Percentiles rank a stretch among this genome's conserved stretches.
Conservation (phyloP, 371 early-diverging fungal genomes). For the Dichotomocladium elegans region DNA sequence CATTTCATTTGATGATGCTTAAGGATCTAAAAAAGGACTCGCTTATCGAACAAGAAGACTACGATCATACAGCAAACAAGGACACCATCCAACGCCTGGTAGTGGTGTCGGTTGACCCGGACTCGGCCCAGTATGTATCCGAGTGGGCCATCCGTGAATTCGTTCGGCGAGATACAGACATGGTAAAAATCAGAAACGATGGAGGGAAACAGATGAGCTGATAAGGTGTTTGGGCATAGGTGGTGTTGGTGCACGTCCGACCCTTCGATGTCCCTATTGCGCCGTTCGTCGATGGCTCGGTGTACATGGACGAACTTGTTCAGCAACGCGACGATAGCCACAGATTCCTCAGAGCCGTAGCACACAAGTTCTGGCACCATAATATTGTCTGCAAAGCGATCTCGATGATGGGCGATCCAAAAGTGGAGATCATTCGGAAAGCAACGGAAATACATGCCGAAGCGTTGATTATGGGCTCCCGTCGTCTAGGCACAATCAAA, state of each 20-base stretch:
- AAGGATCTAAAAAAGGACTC: neutral
- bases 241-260: slow-evolving; percentile 35
- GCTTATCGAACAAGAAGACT: neutral
- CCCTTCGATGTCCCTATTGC: slow-evolving; percentile 30
- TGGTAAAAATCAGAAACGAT: slow-evolving; percentile 15
- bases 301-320: slow-evolving; percentile 26
- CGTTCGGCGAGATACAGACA: slow-evolving; percentile 28
- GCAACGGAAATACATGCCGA: slow-evolving; percentile 50
- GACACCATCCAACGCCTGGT: slow-evolving; percentile 22
- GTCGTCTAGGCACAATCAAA: slow-evolving; percentile 49
- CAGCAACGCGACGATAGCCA: slow-evolving; percentile 40
- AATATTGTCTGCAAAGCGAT: slow-evolving; percentile 55
- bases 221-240: slow-evolving; percentile 14
- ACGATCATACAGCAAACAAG: neutral
- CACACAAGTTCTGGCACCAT: slow-evolving; percentile 19
- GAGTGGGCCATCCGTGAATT: slow-evolving; percentile 46
- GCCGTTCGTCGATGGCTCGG: slow-evolving; percentile 32
- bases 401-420: slow-evolving; percentile 55
- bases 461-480: slow-evolving; percentile 53
- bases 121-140: slow-evolving; percentile 29
- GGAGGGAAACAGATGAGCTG: no score
- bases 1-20: no score
- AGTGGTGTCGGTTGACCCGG: slow-evolving; percentile 30
- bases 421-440: slow-evolving; percentile 50
- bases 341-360: slow-evolving; percentile 26